These are phyloP conservation scores for Pyrenochaeta sp. DNA, from an alignment of 2,329 filamentous ascomycete species.

Conservation along the genomic window DNA sequence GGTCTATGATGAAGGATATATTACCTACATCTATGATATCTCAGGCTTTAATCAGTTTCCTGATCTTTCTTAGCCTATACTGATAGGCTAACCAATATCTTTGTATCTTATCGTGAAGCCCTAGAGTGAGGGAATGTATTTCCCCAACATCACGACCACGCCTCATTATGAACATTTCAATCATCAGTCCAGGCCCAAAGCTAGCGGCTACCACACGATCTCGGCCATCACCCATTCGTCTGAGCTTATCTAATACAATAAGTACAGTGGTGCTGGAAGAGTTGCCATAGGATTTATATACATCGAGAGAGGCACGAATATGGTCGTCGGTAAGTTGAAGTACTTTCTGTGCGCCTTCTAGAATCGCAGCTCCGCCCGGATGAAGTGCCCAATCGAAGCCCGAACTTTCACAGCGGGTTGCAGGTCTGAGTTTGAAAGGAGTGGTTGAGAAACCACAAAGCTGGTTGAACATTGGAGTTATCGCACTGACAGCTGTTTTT, in stretches of 20 bases:
- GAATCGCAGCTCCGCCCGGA: slow-evolving; percentile 74
- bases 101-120: too few species aligned
- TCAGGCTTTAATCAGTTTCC: too few species aligned
- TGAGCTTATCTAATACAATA: slow-evolving; percentile 70
- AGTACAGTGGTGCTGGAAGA: slow-evolving; percentile 73
- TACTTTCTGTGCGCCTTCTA: slow-evolving; percentile 68
- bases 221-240: slow-evolving; percentile 52
- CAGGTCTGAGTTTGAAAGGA: too few species aligned
- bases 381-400: too few species aligned
- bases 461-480: slow-evolving; percentile 45
- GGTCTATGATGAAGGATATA: too few species aligned
- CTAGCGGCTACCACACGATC: slow-evolving; percentile 73
- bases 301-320: slow-evolving; percentile 74
- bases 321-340: slow-evolving; percentile 69
- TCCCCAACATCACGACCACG: slow-evolving; percentile 33
- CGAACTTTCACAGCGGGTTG: too few species aligned
- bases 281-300: slow-evolving; percentile 74
- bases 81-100: too few species aligned
- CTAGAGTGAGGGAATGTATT: too few species aligned
- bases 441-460: slow-evolving; percentile 67
- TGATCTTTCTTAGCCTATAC: too few species aligned
- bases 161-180: slow-evolving; percentile 74
- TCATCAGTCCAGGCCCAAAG: slow-evolving; percentile 73
- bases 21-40: too few species aligned
- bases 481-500: slow-evolving; percentile 20